Evolutionary conservation across 805 yeast species (phyloP).

Genomic region (Komagataella mondaviorum): DNA sequence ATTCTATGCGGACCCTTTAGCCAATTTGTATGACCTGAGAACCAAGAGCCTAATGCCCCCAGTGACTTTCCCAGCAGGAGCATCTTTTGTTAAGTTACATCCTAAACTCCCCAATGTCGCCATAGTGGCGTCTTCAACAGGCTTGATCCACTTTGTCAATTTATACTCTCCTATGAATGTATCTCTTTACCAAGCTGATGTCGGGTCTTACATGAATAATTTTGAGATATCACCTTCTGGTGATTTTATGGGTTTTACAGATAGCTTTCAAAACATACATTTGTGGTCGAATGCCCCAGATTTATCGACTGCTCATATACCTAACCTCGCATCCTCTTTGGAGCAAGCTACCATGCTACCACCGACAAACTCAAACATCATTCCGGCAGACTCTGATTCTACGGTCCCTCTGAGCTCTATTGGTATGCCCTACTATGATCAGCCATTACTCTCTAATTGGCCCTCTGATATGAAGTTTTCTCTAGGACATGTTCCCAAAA

Average conservation of each 20-base stretch:
- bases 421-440: conserved; percentile 82
- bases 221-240: conserved; percentile 58
- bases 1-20: conserved; percentile 61
- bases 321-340: background rate
- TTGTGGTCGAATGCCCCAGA: conserved; percentile 48
- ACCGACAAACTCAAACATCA: conserved; percentile 9
- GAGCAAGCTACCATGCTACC: conserved; percentile 6
- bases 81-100: conserved; percentile 70
- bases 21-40: conserved; percentile 70
- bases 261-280: conserved; percentile 46
- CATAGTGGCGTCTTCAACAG: conserved; percentile 58
- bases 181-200: conserved; percentile 52
- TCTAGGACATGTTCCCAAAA: conserved; percentile 41
- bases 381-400: conserved; percentile 24
- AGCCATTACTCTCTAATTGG: conserved; percentile 70
- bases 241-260: conserved; percentile 61
- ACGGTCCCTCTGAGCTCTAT: conserved; percentile 50
- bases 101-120: conserved; percentile 76
- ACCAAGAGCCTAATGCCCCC: conserved; percentile 64
- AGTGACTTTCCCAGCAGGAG: conserved; percentile 81
- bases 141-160: conserved; percentile 81
- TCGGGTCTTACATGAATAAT: conserved; percentile 29
- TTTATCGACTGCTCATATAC: conserved; percentile 22
- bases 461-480: conserved; percentile 49
- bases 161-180: conserved; percentile 64